phyloP scores from a whole-genome alignment of 805 yeast genomes.

The Wickerhamomyces chaumierensis region DNA sequence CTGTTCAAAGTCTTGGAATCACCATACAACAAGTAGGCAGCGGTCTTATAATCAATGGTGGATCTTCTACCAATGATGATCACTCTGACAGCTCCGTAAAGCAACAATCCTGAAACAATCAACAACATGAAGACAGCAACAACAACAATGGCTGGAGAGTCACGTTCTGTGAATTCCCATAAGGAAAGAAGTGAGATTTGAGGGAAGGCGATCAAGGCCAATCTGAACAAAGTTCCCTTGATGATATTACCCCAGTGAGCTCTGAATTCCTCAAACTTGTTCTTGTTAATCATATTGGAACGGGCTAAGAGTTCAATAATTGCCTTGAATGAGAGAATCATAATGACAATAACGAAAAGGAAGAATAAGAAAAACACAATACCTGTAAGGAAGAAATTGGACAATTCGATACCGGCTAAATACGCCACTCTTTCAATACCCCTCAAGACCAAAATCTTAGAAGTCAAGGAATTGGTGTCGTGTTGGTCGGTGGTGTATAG shows the following conservation, averaged over 20 bases:
- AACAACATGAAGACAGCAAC: constrained; percentile 65
- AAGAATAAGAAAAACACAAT: constrained; percentile 74
- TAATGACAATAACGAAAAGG: constrained; percentile 47
- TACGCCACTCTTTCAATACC: constrained; percentile 91
- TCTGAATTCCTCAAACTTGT: constrained; percentile 66
- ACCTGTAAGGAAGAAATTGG: constrained; percentile 79
- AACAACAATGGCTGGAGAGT: constrained; percentile 73
- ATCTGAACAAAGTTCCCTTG: constrained; percentile 82
- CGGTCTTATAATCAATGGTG: constrained; percentile 63
- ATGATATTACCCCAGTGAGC: constrained; percentile 73
- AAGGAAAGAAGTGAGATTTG: constrained; percentile 71
- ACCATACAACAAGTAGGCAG: constrained; percentile 85
- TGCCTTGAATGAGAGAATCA: constrained; percentile 56
- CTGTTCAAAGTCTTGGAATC: constrained; percentile 70
- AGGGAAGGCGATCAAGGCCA: constrained; percentile 77
- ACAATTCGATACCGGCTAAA: constrained; percentile 74
- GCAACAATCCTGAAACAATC: constrained; percentile 45
- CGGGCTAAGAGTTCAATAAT: constrained; percentile 51
- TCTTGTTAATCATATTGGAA: constrained; percentile 44
- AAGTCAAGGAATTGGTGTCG: constrained; percentile 37
- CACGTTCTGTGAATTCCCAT: constrained; percentile 82
- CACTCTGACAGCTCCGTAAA: constrained; percentile 69
- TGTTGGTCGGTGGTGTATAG: constrained; percentile 68
- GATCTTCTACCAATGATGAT: constrained; percentile 66
- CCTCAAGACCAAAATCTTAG: constrained; percentile 70